phyloP scores from a whole-genome alignment of 148 eudicot genomes.

The Rhododendron kiyosumense region DNA sequence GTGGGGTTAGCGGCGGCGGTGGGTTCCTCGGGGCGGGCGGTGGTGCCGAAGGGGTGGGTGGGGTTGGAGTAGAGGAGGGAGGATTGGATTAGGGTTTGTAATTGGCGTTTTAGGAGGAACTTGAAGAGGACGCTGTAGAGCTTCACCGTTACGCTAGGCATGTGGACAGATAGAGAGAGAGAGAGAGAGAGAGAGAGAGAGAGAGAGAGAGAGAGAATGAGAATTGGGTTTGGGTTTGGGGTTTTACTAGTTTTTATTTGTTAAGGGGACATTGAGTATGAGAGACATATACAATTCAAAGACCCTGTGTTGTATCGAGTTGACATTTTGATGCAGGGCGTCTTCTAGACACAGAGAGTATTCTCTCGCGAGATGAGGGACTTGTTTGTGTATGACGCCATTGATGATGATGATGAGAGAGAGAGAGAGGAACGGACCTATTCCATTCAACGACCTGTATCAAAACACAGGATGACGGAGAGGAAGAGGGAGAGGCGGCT shows the following conservation, averaged over 20 bases:
- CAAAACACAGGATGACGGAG: no score
- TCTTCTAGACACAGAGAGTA: neutral
- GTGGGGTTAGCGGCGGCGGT: conserved; percentile 61
- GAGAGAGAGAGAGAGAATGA: neutral
- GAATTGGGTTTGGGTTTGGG: neutral
- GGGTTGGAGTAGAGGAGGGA: neutral
- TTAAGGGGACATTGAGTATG: neutral
- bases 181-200: neutral
- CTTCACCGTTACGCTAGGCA: conserved; percentile 78
- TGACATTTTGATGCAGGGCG: neutral
- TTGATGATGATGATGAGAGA: neutral
- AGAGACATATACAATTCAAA: conserved; percentile 9
- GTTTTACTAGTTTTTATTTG: neutral
- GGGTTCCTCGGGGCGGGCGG: conserved; percentile 61
- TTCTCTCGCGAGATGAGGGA: neutral
- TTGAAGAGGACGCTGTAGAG: conserved; percentile 80
- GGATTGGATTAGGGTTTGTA: conserved; percentile 43
- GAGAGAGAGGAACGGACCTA: neutral
- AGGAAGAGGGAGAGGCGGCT: no score
- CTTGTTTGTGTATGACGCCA: neutral
- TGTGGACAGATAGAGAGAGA: conserved; percentile 14
- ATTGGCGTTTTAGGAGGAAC: conserved; percentile 56
- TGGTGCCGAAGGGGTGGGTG: conserved; percentile 34
- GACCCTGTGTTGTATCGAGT: neutral
- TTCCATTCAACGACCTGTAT: neutral